Evolutionary conservation across 2,329 filamentous ascomycete genomes (phyloP), one percentile per base, ranked within the genome.

Genomic region (Claviceps pusilla): DNA sequence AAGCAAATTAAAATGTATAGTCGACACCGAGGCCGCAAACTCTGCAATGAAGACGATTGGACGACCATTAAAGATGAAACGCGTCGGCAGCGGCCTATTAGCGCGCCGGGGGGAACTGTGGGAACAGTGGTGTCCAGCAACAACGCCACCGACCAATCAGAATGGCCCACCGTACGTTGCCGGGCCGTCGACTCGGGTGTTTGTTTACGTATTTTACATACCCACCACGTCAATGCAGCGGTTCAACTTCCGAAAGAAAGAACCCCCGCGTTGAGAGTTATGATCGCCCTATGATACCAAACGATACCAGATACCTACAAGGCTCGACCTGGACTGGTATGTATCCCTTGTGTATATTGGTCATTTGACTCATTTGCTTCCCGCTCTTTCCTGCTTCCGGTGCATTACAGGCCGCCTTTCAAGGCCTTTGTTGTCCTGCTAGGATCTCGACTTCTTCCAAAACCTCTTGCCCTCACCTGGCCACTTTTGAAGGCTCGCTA

Each of bases 131-230:
- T 3, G 29, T 7, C 29, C 9, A n/a, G 7, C 46, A 31, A 10
- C 29, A 31, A 9, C 28, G 14, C 11, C 35, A 3, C 10, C 49
- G 49, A 31, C 53, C 49, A 54, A 56, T 41, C 47, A 55, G 12
- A 28, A 14, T 28, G 24, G n/a, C 29, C 12, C 37, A 28, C 19
- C 4, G n/a, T 31, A 28, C 57, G 60, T 62, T 62, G 60, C 60
- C 57, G 55, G 59, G 60, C 54, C 50, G 60, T 56, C 53, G 46
- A 48, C 52, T 54, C 48, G 50, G 55, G 39, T 57, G 55, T 61
- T 62, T 62, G 59, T 62, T 62, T 62, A 62, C 59, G 49, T 59
- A 53, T 45, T 24, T 41, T 41, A 16, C 16, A 9, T 41, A 41
- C 16, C 54, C 52, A 50, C 47, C 56, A 50, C 49, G 33, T 51